phyloP scores from a whole-genome alignment of 805 yeast species.

The Schizosaccharomyces octosporus region DNA sequence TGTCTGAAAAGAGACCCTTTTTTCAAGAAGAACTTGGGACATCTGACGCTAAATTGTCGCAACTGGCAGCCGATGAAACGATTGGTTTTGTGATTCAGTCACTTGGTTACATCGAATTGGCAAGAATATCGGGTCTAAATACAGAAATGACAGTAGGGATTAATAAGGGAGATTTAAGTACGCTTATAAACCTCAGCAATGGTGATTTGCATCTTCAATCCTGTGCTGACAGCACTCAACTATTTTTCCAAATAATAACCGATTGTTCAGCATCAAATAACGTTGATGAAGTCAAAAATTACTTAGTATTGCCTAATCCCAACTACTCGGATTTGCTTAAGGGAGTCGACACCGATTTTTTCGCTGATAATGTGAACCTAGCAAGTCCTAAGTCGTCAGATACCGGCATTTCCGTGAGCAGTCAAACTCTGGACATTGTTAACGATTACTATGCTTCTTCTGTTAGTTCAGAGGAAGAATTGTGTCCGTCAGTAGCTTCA shows the following conservation, averaged over 20 bases:
- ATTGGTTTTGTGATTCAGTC: background rate
- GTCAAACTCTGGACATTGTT: background rate
- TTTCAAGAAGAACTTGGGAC: background rate
- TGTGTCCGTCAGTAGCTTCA: too few species aligned
- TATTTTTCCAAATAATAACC: background rate
- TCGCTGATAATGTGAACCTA: background rate
- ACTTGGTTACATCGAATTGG: background rate
- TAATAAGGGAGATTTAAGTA: background rate
- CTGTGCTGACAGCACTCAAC: background rate
- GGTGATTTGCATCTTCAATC: background rate
- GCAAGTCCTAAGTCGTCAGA: background rate
- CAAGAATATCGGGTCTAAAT: background rate
- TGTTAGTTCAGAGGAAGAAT: too few species aligned
- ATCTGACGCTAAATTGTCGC: background rate
- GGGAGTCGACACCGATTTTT: background rate
- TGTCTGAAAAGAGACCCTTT: background rate
- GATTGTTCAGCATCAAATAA: background rate
- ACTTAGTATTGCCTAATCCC: background rate
- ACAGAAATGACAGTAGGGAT: background rate
- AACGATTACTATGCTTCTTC: background rate
- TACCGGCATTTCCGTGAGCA: background rate
- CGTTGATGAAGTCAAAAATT: background rate
- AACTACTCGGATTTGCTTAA: background rate
- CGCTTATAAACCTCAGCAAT: background rate
- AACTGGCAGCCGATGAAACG: background rate